Percentiles rank a stretch among this genome's conserved stretches.
These are phyloP conservation scores for Oryza officinalis DNA, from an alignment of 176 grass and related monocot genomes.

Conservation along the genomic window DNA sequence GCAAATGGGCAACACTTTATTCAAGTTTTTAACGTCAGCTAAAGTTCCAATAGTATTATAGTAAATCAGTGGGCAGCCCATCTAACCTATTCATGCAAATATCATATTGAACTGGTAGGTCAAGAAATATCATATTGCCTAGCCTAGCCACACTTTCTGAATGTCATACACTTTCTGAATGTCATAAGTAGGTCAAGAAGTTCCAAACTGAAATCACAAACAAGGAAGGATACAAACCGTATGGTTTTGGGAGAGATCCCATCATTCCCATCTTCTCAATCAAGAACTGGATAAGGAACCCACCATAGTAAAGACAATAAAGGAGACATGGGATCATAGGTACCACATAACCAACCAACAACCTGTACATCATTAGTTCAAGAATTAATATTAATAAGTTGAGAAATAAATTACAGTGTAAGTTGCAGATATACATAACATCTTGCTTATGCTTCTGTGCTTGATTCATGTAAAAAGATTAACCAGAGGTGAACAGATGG, in stretches of 20 bases:
- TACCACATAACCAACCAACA: conserved; percentile 68
- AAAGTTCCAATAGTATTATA: not conserved
- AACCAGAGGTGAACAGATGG: not conserved
- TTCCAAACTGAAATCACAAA: conserved; percentile 32
- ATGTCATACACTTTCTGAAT: conserved; percentile 22
- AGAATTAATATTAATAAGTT: conserved; percentile 22
- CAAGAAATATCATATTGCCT: too few species aligned
- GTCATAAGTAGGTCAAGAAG: not conserved
- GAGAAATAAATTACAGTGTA: not conserved
- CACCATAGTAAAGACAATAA: conserved; percentile 85
- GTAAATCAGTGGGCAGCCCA: not conserved
- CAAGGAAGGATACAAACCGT: conserved; percentile 63
- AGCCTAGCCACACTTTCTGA: conserved; percentile 1
- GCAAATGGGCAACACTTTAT: not conserved
- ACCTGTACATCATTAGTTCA: conserved; percentile 65
- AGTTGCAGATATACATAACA: not conserved
- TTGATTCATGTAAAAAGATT: not conserved
- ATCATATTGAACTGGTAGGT: not conserved
- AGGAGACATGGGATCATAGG: conserved; percentile 70
- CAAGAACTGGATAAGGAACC: conserved; percentile 85
- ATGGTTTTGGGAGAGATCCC: conserved; percentile 93
- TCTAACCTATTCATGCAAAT: conserved; percentile 16
- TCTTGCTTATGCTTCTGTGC: not conserved
- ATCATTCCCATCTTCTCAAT: conserved; percentile 99
- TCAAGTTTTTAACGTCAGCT: conserved; percentile 4